Conservation (phyloP, 495 filamentous ascomycete species). For the Penicillium coffeae region DNA sequence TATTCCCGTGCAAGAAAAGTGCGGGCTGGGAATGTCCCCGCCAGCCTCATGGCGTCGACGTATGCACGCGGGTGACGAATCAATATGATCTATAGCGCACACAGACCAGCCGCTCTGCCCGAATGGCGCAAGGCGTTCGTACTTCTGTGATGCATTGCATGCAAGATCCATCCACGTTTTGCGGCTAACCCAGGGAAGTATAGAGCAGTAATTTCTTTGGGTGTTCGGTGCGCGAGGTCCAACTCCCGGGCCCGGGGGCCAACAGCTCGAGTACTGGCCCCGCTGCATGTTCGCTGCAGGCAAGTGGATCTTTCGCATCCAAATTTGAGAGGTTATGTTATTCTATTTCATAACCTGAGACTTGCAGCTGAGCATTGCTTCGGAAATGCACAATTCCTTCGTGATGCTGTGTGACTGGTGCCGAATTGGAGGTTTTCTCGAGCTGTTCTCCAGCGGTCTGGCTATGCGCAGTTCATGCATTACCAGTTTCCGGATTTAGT, state of each 20-base stretch:
- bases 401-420: background rate
- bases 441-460: background rate
- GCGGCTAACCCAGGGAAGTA: too few species aligned
- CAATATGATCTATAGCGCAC: background rate
- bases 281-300: background rate
- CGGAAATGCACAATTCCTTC: background rate
- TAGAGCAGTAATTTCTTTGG: background rate
- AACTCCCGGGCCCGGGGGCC: too few species aligned
- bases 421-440: background rate
- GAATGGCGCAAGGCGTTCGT: background rate
- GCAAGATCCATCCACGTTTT: background rate
- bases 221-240: background rate
- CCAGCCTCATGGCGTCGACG: background rate
- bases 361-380: background rate
- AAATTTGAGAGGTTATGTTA: background rate
- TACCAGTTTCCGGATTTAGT: background rate
- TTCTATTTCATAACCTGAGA: background rate
- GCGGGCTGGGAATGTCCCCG: background rate
- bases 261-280: too few species aligned
- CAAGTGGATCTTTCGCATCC: background rate
- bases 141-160: background rate
- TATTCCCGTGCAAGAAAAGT: background rate
- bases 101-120: background rate
- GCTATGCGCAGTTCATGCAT: background rate
- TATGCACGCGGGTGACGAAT: background rate